phyloP scores from a whole-genome alignment of 2,329 filamentous ascomycete genomes.

The Beauveria medogensis region DNA sequence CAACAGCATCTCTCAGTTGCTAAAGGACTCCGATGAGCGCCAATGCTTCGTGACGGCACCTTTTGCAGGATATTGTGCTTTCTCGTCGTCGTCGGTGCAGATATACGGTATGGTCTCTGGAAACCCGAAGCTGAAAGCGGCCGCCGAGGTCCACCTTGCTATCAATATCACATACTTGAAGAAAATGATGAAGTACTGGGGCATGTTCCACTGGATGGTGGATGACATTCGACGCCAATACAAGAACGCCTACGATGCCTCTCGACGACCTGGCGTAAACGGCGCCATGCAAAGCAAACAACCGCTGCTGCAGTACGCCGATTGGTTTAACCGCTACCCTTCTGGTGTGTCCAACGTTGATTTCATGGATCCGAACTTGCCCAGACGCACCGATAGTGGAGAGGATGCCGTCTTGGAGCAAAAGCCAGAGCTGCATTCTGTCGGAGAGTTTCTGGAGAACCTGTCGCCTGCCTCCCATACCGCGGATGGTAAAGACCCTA shows the following conservation, averaged over 20 bases:
- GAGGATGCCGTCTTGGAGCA: conserved; percentile 86
- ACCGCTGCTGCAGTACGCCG: conserved; percentile 85
- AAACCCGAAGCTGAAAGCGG: conserved; percentile 64
- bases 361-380: conserved; percentile 65
- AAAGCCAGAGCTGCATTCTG: conserved; percentile 82
- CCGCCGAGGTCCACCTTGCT: conserved; percentile 75
- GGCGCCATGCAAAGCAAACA: conserved; percentile 38
- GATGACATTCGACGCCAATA: conserved; percentile 90
- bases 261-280: conserved; percentile 36
- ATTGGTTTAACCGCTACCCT: conserved; percentile 95
- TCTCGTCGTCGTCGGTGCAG: conserved; percentile 89
- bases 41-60: conserved; percentile 73
- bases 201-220: conserved; percentile 95
- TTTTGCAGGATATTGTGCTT: conserved; percentile 91
- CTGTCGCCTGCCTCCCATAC: conserved; percentile 55
- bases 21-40: conserved; percentile 65
- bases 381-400: conserved; percentile 64
- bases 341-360: conserved; percentile 81
- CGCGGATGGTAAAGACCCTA: conserved; percentile 29
- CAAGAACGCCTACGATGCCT: conserved; percentile 73
- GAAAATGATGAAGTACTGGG: conserved; percentile 97
- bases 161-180: conserved; percentile 85
- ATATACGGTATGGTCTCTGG: conserved; percentile 87
- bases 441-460: conserved; percentile 87
- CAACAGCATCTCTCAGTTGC: conserved; percentile 74